phyloP scores from a whole-genome alignment of 1,284 basidiomycete genomes.

The Cryptococcus deneoformans region DNA sequence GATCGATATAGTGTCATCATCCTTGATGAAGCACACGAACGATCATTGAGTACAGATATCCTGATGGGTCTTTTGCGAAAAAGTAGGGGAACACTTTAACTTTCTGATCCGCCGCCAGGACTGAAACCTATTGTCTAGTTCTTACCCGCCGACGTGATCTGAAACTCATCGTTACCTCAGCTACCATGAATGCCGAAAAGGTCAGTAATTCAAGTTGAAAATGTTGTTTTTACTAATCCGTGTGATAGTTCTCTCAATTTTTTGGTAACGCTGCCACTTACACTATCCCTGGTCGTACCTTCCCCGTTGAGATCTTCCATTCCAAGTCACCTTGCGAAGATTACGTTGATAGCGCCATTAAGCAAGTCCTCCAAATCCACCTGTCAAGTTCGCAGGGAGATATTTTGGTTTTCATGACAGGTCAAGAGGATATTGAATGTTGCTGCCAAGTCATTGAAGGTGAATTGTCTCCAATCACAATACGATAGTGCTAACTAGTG shows the following conservation, averaged over 20 bases:
- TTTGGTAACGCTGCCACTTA: slow-evolving; percentile 94
- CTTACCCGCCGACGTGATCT: slow-evolving; percentile 85
- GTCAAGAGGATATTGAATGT: slow-evolving; percentile 97
- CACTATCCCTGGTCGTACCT: slow-evolving; percentile 97
- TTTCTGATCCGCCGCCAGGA: neutral
- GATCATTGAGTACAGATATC: slow-evolving; percentile 93
- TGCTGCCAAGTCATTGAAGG: slow-evolving; percentile 88
- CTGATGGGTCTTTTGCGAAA: slow-evolving; percentile 93
- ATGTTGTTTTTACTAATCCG: neutral
- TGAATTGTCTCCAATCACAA: slow-evolving; percentile 40
- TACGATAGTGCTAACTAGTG: too few relatives aligned
- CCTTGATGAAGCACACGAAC: slow-evolving; percentile 95
- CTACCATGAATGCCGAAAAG: slow-evolving; percentile 99
- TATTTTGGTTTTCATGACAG: slow-evolving; percentile 99
- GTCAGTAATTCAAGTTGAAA: slow-evolving; percentile 49
- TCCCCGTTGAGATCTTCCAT: slow-evolving; percentile 96
- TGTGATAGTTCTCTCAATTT: slow-evolving; percentile 77
- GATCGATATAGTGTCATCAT: slow-evolving; percentile 96
- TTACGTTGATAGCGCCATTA: slow-evolving; percentile 97
- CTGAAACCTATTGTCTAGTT: slow-evolving; percentile 56
- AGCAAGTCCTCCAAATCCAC: slow-evolving; percentile 96
- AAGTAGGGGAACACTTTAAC: slow-evolving; percentile 55
- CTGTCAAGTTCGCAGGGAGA: slow-evolving; percentile 91
- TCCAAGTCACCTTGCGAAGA: slow-evolving; percentile 97
- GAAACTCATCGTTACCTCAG: slow-evolving; percentile 96